Percentiles rank a stretch among this genome's conserved stretches.
Evolutionary conservation across 306 rosid species (phyloP).

Genomic region (Dryas drummondii): DNA sequence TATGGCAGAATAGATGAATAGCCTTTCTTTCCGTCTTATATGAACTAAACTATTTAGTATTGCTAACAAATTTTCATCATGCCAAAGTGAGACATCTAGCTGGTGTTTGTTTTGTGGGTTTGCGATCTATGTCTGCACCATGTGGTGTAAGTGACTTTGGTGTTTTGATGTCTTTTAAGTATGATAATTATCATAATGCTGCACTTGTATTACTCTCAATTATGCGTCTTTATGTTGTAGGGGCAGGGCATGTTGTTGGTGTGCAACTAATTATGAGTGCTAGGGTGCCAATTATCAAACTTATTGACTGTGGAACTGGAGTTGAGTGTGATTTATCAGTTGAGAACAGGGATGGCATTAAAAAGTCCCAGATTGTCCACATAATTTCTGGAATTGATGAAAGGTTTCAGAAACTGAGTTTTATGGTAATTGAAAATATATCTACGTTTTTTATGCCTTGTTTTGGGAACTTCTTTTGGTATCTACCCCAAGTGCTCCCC

Average conservation of each 20-base stretch:
- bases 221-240: constrained; percentile 5
- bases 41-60: no score
- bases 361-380: constrained; percentile 13
- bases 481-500: no score
- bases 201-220: background rate
- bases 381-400: constrained; percentile 7
- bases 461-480: no score
- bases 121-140: no score
- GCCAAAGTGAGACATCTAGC: no score
- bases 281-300: constrained; percentile 21
- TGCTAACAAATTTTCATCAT: no score
- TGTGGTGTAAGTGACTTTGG: no score
- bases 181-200: background rate
- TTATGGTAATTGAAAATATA: constrained; percentile 9
- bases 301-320: constrained; percentile 12
- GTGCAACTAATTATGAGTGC: constrained; percentile 9
- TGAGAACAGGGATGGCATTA: constrained; percentile 21
- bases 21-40: no score
- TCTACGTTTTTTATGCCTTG: background rate
- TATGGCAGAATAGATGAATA: no score
- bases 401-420: constrained; percentile 19
- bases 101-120: no score
- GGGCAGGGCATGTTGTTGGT: constrained; percentile 14
- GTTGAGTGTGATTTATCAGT: constrained; percentile 17
- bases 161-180: background rate